Evolutionary conservation across 1,284 basidiomycete genomes (phyloP).

Genomic region (Blastosporella zonata): DNA sequence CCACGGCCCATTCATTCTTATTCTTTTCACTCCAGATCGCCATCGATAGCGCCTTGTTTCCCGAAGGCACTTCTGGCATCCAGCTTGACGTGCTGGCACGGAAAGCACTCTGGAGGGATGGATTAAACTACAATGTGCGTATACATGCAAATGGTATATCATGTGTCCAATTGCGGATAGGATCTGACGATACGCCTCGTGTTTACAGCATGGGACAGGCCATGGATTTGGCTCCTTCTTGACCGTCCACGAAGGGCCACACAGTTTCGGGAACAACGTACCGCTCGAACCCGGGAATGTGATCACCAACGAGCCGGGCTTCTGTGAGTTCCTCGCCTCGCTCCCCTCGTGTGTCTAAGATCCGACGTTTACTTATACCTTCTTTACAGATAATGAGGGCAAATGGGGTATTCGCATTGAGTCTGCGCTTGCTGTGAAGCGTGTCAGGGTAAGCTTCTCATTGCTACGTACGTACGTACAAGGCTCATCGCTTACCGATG

Average conservation of each 20-base stretch:
- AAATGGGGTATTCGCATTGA: conserved; percentile 91
- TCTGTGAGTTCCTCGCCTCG: conserved; percentile 52
- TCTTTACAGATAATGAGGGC: conserved; percentile 65
- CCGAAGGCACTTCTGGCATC: conserved; percentile 79
- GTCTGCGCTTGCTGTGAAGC: conserved; percentile 72
- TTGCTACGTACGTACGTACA: not conserved
- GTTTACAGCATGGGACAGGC: conserved; percentile 73
- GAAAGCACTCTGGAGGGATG: conserved; percentile 85
- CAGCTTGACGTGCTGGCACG: conserved; percentile 85
- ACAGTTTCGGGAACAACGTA: conserved; percentile 64
- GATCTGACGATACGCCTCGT: conserved; percentile 16
- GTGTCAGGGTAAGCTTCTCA: conserved; percentile 56
- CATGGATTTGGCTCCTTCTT: conserved; percentile 83
- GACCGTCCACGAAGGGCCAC: conserved; percentile 76
- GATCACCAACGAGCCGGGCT: conserved; percentile 86
- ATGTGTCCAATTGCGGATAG: not conserved
- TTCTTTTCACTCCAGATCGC: conserved; percentile 62
- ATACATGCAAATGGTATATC: not conserved
- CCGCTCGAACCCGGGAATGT: conserved; percentile 81
- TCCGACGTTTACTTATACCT: conserved; percentile 18
- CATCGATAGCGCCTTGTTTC: conserved; percentile 87
- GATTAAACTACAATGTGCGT: conserved; percentile 75
- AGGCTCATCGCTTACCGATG: conserved; percentile 15
- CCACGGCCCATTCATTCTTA: no score
- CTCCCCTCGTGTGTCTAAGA: conserved; percentile 11